These are phyloP conservation scores for Neurospora sp. DNA, from an alignment of 495 filamentous ascomycete genomes.

Conservation along the genomic window DNA sequence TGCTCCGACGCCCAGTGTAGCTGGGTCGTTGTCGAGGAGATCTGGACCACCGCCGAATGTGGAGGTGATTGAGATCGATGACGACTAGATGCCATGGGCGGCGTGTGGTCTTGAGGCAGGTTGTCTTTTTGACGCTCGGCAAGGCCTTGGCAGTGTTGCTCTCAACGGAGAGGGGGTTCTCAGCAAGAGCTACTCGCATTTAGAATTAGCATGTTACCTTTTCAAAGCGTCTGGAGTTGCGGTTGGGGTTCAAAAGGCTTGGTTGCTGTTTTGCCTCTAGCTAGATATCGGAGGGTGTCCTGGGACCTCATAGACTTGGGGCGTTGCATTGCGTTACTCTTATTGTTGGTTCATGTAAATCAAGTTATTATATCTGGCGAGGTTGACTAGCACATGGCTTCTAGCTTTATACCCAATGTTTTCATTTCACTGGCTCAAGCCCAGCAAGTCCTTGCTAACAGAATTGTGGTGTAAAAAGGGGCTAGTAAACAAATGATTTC, in stretches of 20 bases:
- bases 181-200: not conserved
- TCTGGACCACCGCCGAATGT: slow-evolving; percentile 1
- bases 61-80: slow-evolving; percentile 16
- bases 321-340: not conserved
- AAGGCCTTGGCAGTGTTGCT: not conserved
- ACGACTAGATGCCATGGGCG: not conserved
- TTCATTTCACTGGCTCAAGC: not conserved
- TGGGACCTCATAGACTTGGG: not conserved
- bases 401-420: not conserved
- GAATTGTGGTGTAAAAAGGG: not conserved
- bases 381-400: not conserved
- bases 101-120: not conserved
- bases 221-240: not conserved
- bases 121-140: not conserved
- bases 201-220: not conserved
- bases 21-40: not conserved
- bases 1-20: not conserved
- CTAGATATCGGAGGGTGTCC: not conserved
- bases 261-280: not conserved
- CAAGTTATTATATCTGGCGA: not conserved
- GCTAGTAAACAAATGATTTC: not conserved
- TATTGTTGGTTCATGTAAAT: not conserved
- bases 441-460: not conserved
- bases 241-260: not conserved
- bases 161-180: not conserved